A percentile compares a stretch with the other conserved stretches of the same genome.
Conservation (phyloP, 2,329 filamentous ascomycete genomes). For the Coniochaeta sp. region DNA sequence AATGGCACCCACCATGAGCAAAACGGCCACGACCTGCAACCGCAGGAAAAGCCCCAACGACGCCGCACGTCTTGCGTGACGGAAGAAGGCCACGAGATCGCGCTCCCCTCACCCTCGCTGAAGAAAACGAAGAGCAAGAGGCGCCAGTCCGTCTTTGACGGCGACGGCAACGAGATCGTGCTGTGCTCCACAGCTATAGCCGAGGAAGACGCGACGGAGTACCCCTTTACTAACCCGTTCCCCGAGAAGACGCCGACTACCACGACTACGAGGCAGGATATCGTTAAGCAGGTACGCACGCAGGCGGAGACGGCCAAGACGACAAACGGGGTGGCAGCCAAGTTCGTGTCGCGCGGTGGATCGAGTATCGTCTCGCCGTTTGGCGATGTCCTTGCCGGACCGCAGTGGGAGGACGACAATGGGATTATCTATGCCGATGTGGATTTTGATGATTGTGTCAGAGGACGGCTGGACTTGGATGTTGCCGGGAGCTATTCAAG, state of each 20-base stretch:
- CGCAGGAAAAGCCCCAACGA: background rate
- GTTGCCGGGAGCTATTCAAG: slow-evolving; percentile 80
- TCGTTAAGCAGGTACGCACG: background rate
- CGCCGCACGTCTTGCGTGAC: slow-evolving; percentile 35
- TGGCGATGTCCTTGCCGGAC: slow-evolving; percentile 73
- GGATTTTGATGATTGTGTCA: slow-evolving; percentile 81
- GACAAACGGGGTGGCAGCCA: slow-evolving; percentile 22
- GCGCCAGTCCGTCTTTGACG: slow-evolving; percentile 38
- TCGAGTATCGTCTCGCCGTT: slow-evolving; percentile 75
- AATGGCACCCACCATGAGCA: slow-evolving; percentile 12
- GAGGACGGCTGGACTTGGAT: slow-evolving; percentile 76
- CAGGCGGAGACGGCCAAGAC: background rate
- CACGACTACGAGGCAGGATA: background rate
- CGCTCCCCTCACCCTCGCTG: slow-evolving; percentile 23
- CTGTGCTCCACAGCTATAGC: slow-evolving; percentile 16
- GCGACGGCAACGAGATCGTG: slow-evolving; percentile 41
- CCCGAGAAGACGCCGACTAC: slow-evolving; percentile 9
- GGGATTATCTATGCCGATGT: slow-evolving; percentile 65
- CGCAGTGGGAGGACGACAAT: slow-evolving; percentile 73
- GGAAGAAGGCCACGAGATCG: slow-evolving; percentile 41
- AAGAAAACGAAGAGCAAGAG: slow-evolving; percentile 17
- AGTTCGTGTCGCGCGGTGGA: slow-evolving; percentile 66
- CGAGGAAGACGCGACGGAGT: background rate
- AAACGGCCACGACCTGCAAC: slow-evolving; percentile 34
- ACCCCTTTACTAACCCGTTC: slow-evolving; percentile 5